These are phyloP conservation scores for Zhuliangozyma parablackwelliae DNA, from an alignment of 1,139 yeast genomes.

Conservation along the genomic window DNA sequence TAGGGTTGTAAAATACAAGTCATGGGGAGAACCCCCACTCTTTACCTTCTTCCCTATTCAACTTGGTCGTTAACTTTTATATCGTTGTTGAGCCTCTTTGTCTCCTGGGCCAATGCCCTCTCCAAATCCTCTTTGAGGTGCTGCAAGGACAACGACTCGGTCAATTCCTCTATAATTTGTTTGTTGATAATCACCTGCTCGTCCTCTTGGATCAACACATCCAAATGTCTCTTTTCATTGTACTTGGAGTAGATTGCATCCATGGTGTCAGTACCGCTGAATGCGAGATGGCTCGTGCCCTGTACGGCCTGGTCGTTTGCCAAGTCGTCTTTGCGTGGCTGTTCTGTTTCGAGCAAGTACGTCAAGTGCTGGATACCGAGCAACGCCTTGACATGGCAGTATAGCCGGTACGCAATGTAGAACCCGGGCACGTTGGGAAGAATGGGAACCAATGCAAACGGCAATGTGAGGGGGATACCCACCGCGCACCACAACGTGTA, in stretches of 20 bases:
- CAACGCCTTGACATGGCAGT: conserved; percentile 79
- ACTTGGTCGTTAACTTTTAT: conserved; percentile 17
- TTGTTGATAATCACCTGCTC: conserved; percentile 28
- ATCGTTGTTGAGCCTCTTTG: conserved; percentile 18
- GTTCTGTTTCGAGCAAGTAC: conserved; percentile 37
- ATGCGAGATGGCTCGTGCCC: conserved; percentile 23
- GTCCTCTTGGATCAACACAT: conserved; percentile 17
- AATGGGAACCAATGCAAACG: conserved; percentile 78
- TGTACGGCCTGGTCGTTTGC: conserved; percentile 7
- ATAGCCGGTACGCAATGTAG: conserved; percentile 74
- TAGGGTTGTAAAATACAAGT: too few species aligned
- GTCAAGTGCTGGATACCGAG: conserved; percentile 69
- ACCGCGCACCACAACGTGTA: conserved; percentile 45
- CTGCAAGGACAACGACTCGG: conserved; percentile 25
- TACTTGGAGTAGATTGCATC: conserved; percentile 15
- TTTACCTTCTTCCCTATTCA: conserved; percentile 5
- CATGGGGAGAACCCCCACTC: too few species aligned
- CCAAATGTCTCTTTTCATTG: conserved; percentile 8
- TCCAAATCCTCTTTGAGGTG: conserved; percentile 36
- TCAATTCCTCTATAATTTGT: conserved; percentile 29
- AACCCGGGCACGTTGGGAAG: conserved; percentile 95
- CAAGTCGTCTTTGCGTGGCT: conserved; percentile 11
- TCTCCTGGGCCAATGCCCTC: conserved; percentile 49
- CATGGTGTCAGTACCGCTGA: conserved; percentile 15
- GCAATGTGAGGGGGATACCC: conserved; percentile 74